Evolutionary conservation across 2,329 filamentous ascomycete genomes (phyloP).

Genomic region (Zasmidium cellare): DNA sequence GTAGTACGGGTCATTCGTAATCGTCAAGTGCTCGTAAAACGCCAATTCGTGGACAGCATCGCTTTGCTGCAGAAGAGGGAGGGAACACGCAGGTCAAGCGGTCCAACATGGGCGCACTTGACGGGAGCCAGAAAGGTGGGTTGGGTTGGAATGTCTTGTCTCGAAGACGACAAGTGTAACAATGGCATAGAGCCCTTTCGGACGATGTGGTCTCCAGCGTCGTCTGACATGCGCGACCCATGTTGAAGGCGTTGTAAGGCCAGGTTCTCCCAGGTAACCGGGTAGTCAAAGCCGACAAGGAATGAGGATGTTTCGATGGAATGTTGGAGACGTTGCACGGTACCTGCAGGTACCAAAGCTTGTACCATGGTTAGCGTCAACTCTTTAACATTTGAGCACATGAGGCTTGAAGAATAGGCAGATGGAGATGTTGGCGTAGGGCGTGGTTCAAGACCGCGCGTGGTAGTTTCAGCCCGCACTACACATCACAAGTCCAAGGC

Average conservation of each 20-base stretch:
- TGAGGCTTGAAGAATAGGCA: neutral
- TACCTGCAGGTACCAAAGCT: slow-evolving; percentile 1
- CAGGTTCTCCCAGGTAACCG: slow-evolving; percentile 26
- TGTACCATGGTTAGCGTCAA: slow-evolving; percentile 1
- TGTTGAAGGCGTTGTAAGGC: neutral
- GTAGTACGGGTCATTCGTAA: slow-evolving; percentile 21
- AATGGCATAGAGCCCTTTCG: slow-evolving; percentile 19
- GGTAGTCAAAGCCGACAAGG: slow-evolving; percentile 9
- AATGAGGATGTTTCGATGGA: slow-evolving; percentile 16
- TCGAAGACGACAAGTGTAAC: slow-evolving; percentile 31
- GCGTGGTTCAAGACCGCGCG: neutral
- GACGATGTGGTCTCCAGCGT: neutral
- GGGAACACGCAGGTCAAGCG: slow-evolving; percentile 8
- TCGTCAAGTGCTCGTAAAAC: slow-evolving; percentile 19
- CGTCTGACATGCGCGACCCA: slow-evolving; percentile 17
- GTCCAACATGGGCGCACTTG: slow-evolving; percentile 22
- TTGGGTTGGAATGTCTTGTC: slow-evolving; percentile 26
- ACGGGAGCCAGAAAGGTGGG: slow-evolving; percentile 17
- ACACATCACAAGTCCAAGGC: neutral
- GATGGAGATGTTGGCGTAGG: neutral
- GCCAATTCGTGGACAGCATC: slow-evolving; percentile 12
- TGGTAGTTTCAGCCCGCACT: neutral
- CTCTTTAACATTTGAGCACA: neutral
- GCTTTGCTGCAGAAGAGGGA: slow-evolving; percentile 8
- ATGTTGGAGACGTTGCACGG: slow-evolving; percentile 12